Conservation (phyloP, 192 early-diverging fungal species). For the Backusella macrospora region DNA sequence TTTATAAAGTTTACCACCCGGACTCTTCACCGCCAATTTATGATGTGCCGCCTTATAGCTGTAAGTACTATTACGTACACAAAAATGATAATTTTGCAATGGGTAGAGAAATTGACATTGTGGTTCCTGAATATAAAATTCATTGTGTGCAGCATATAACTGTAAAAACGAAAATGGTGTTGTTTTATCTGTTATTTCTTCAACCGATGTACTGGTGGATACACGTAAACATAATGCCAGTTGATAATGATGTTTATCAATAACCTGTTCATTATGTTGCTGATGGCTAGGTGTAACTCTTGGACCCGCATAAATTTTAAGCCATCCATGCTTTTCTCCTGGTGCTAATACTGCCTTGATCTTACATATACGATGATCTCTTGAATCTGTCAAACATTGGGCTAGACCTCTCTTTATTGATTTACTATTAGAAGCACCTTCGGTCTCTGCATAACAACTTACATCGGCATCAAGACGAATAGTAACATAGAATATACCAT, state of each 20-base stretch:
- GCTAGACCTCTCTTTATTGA: conserved; percentile 29
- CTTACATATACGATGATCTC: conserved; percentile 41
- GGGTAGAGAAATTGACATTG: conserved; percentile 49
- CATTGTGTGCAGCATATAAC: conserved; percentile 41
- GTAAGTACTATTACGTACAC: conserved; percentile 28
- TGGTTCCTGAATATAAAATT: conserved; percentile 54
- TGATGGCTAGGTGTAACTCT: not conserved
- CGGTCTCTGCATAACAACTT: conserved; percentile 22
- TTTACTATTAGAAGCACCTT: not conserved
- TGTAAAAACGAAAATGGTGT: conserved; percentile 50
- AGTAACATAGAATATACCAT: conserved; percentile 19
- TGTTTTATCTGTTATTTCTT: not conserved
- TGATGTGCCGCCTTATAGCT: conserved; percentile 19
- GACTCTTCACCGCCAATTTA: conserved; percentile 43
- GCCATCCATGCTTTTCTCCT: conserved; percentile 38
- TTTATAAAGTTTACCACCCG: conserved; percentile 33
- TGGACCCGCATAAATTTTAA: conserved; percentile 51
- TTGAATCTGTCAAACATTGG: conserved; percentile 26
- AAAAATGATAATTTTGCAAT: conserved; percentile 50
- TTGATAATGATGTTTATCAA: conserved; percentile 36
- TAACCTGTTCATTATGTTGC: not conserved
- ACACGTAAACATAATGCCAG: conserved; percentile 39
- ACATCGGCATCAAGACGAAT: conserved; percentile 4
- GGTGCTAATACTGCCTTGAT: conserved; percentile 54
- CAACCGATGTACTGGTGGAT: not conserved